Conservation (phyloP, 257 asterid species). For the Primulina tabacum region DNA sequence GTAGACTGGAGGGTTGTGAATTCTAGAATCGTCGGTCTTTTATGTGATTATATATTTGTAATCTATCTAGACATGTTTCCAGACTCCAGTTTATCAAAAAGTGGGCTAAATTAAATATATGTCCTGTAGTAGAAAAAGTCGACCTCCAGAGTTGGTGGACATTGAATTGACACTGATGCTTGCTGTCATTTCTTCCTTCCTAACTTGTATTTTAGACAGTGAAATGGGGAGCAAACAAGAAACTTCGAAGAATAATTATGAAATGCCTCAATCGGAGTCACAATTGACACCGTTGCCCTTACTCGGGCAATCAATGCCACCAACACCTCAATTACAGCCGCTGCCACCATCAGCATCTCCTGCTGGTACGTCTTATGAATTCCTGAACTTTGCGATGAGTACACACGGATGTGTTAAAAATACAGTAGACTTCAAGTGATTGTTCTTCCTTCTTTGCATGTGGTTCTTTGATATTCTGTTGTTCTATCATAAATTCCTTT, state of each 20-base stretch:
- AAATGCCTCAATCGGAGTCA: slow-evolving; percentile 32
- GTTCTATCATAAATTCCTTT: slow-evolving; percentile 3
- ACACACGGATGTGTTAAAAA: not conserved
- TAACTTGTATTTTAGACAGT: slow-evolving; percentile 35
- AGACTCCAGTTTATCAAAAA: too few relatives aligned
- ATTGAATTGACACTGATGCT: not conserved
- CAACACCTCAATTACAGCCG: too few relatives aligned
- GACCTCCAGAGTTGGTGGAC: slow-evolving; percentile 1
- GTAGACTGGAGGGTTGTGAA: not conserved
- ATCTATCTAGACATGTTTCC: not conserved
- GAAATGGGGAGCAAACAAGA: slow-evolving; percentile 42
- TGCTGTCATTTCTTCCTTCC: slow-evolving; percentile 20
- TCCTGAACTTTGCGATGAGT: slow-evolving; percentile 14
- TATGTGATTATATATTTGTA: too few relatives aligned
- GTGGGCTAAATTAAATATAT: not conserved
- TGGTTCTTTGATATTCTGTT: slow-evolving; percentile 7
- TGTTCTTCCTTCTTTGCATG: not conserved
- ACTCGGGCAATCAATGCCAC: slow-evolving; percentile 23
- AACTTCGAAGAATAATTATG: slow-evolving; percentile 29
- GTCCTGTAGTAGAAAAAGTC: not conserved
- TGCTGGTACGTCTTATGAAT: slow-evolving; percentile 33
- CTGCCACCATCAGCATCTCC: slow-evolving; percentile 42
- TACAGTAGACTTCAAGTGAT: slow-evolving; percentile 8
- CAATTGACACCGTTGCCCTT: slow-evolving; percentile 30
- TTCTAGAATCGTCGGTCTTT: too few relatives aligned